These are phyloP conservation scores for Kockovaella imperatae DNA, from an alignment of 768 basidiomycete species.

Conservation along the genomic window DNA sequence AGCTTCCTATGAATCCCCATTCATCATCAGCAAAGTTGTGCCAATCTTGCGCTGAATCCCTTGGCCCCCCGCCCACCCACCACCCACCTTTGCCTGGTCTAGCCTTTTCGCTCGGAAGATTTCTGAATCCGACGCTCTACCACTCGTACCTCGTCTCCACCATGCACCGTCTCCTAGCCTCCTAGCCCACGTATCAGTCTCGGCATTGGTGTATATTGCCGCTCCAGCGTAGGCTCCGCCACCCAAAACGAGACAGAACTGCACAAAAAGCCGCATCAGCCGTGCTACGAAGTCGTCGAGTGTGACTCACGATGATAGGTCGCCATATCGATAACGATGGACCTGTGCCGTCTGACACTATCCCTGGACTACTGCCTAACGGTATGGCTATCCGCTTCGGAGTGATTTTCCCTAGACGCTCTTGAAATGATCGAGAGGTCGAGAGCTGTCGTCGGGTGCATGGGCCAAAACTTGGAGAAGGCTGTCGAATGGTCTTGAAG, in stretches of 20 bases:
- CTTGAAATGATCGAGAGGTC: slow-evolving; percentile 3
- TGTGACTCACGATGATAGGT: background rate
- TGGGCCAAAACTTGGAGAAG: no score
- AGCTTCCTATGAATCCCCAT: slow-evolving; percentile 19
- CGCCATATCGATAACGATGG: slow-evolving; percentile 20
- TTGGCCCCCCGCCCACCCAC: background rate
- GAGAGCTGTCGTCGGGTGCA: slow-evolving; percentile 2
- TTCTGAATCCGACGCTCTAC: slow-evolving; percentile 30
- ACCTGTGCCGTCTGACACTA: slow-evolving; percentile 1
- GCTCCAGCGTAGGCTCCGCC: slow-evolving; percentile 32
- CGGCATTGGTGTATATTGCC: slow-evolving; percentile 38
- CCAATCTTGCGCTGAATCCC: background rate
- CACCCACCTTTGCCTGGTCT: slow-evolving; percentile 34
- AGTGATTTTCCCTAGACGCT: slow-evolving; percentile 34
- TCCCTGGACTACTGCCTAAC: slow-evolving; percentile 11
- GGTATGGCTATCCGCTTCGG: slow-evolving; percentile 35
- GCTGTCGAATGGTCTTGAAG: no score
- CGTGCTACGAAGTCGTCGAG: background rate
- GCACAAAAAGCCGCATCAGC: background rate
- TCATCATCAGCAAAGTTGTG: no score
- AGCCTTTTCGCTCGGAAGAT: slow-evolving; percentile 40
- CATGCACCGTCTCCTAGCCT: slow-evolving; percentile 29
- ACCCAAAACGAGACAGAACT: slow-evolving; percentile 40
- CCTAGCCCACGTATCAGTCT: slow-evolving; percentile 37
- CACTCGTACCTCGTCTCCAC: slow-evolving; percentile 31